A percentile compares a stretch with the other conserved stretches of the same genome.
These are phyloP conservation scores for Leucocoprinus leucothites DNA, from an alignment of 768 basidiomycete genomes.

Conservation along the genomic window DNA sequence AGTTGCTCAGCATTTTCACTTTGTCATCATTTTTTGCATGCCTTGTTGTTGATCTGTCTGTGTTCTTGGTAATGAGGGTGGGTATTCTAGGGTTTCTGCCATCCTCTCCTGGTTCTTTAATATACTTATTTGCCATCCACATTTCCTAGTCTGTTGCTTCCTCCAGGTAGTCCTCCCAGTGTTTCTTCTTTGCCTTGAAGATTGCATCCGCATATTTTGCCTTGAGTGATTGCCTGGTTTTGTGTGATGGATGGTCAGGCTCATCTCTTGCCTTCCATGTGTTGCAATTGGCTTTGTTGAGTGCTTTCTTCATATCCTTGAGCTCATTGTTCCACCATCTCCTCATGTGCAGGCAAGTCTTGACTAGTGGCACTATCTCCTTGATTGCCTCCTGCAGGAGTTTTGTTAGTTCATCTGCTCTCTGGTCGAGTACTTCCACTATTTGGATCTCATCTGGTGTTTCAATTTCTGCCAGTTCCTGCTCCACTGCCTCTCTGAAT, in stretches of 20 bases:
- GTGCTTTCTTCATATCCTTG: conserved; percentile 11
- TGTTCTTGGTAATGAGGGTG: conserved; percentile 14
- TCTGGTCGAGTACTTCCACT: not conserved
- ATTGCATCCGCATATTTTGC: conserved; percentile 18
- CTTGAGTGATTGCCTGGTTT: conserved; percentile 7
- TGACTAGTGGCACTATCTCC: not conserved
- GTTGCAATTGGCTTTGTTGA: conserved; percentile 13
- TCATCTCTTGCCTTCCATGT: conserved; percentile 9
- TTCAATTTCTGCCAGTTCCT: conserved; percentile 18
- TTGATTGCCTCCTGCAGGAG: conserved; percentile 12
- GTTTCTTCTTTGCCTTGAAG: conserved; percentile 17
- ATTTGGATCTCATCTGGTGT: not conserved
- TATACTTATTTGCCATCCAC: conserved; percentile 23
- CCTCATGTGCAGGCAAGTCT: conserved; percentile 7
- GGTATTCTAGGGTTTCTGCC: conserved; percentile 25
- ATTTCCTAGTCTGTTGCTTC: conserved; percentile 12
- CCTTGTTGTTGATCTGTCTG: not conserved
- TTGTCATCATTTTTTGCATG: conserved; percentile 24
- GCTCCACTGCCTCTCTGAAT: conserved; percentile 19
- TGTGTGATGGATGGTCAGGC: conserved; percentile 21
- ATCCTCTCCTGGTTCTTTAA: conserved; percentile 19
- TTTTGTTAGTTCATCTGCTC: conserved; percentile 3
- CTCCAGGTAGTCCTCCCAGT: conserved; percentile 29
- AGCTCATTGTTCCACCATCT: conserved; percentile 26
- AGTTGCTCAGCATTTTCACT: conserved; percentile 14